These are phyloP conservation scores for Sugiyamaella marilandica DNA, from an alignment of 805 yeast genomes.

Conservation along the genomic window DNA sequence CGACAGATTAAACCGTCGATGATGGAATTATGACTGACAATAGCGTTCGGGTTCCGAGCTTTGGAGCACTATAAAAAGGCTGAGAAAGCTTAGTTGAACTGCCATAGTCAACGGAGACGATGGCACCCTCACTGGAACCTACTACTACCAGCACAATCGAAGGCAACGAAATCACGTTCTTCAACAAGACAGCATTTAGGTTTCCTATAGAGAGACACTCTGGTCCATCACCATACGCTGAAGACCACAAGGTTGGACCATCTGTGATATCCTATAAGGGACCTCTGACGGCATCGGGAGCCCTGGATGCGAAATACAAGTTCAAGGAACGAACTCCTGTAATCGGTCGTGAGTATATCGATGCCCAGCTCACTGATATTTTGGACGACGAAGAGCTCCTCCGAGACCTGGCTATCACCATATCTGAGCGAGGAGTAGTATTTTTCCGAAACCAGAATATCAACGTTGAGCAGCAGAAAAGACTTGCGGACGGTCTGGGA, in stretches of 20 bases:
- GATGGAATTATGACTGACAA: no score
- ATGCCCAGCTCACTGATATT: conserved; percentile 26
- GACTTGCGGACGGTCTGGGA: conserved; percentile 26
- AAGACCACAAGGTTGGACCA: conserved; percentile 10
- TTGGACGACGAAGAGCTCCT: conserved; percentile 20
- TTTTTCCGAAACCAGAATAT: conserved; percentile 46
- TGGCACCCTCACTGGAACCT: background rate
- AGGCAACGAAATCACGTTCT: background rate
- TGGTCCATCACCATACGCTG: conserved; percentile 29
- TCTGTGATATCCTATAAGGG: conserved; percentile 6
- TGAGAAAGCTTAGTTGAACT: no score
- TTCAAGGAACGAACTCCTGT: conserved; percentile 29
- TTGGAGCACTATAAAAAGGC: background rate
- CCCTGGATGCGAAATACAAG: conserved; percentile 27
- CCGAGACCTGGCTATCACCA: conserved; percentile 41
- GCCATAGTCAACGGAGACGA: no score
- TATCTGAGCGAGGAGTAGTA: conserved; percentile 47
- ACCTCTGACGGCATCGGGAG: conserved; percentile 25
- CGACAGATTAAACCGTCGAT: no score
- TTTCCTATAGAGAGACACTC: background rate
- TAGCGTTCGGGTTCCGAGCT: no score
- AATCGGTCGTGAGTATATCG: conserved; percentile 30
- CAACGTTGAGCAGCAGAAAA: conserved; percentile 27
- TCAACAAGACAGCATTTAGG: background rate
- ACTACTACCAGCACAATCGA: background rate